A percentile compares a stretch with the other conserved stretches of the same genome.
Evolutionary conservation across 2,329 filamentous ascomycete genomes (phyloP).

Genomic region (Albophoma yamanashiensis): DNA sequence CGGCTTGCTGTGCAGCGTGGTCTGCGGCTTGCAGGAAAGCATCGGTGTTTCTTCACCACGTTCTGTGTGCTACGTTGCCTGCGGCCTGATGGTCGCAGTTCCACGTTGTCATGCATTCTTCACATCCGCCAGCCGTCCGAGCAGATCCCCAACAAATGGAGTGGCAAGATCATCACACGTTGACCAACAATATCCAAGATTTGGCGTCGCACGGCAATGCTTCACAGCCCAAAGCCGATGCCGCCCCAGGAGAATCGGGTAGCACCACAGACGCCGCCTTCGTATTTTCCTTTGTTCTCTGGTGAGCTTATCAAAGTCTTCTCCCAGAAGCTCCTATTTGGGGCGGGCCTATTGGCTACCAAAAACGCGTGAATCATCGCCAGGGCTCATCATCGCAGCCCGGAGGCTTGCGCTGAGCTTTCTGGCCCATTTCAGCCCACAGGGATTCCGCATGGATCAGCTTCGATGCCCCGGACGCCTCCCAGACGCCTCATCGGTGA

Average conservation of each 20-base stretch:
- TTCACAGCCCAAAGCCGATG: not conserved
- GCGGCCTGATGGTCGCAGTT: not conserved
- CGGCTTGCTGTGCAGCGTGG: not conserved
- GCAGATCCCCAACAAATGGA: no score
- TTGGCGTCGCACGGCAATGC: not conserved
- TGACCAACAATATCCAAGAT: not conserved
- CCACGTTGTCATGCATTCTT: not conserved
- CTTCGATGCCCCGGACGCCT: not conserved
- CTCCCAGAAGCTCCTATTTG: not conserved
- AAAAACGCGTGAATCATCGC: not conserved
- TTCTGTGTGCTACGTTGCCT: not conserved
- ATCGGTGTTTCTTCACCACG: not conserved
- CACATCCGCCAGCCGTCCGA: not conserved
- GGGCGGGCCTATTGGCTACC: not conserved
- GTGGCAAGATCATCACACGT: not conserved
- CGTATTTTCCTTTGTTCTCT: not conserved
- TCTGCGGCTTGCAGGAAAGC: not conserved
- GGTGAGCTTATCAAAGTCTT: not conserved
- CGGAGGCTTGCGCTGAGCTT: not conserved
- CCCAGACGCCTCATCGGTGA: not conserved
- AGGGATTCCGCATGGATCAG: not conserved
- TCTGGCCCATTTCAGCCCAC: not conserved
- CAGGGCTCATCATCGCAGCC: not conserved
- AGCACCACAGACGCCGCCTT: not conserved
- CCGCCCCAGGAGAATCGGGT: not conserved